Conservation (phyloP, 441 rosid species). For the Biscutella laevigata region DNA sequence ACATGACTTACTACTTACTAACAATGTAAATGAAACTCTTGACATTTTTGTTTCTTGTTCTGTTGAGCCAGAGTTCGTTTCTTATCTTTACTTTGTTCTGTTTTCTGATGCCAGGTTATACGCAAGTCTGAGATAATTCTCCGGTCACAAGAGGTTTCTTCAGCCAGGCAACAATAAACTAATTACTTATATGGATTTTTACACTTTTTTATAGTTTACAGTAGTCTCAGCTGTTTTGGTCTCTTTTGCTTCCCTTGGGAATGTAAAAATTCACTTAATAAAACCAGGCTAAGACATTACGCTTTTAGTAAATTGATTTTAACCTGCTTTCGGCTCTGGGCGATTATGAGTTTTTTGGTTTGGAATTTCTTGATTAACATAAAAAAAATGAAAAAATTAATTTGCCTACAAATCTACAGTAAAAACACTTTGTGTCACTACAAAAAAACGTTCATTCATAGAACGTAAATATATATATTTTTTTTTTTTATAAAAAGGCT, state of each 20-base stretch:
- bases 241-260: neutral
- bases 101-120: conserved; percentile 25
- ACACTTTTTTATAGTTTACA: neutral
- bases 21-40: conserved; percentile 30
- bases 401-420: too few relatives aligned
- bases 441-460: too few relatives aligned
- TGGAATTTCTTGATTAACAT: too few relatives aligned
- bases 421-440: too few relatives aligned
- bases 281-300: too few relatives aligned
- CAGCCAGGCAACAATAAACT: neutral
- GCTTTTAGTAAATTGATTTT: too few relatives aligned
- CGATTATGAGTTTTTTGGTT: too few relatives aligned
- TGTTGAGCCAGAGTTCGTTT: neutral
- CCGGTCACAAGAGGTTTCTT: conserved; percentile 7
- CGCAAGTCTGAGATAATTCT: conserved; percentile 19
- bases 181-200: neutral
- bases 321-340: too few relatives aligned
- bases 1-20: conserved; percentile 42
- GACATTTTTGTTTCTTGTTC: conserved; percentile 1
- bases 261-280: neutral
- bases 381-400: too few relatives aligned
- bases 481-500: too few relatives aligned
- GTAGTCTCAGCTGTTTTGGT: neutral
- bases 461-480: too few relatives aligned
- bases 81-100: neutral